Evolutionary conservation across 2,329 filamentous ascomycete genomes (phyloP).

Genomic region (Talaromyces sp.): DNA sequence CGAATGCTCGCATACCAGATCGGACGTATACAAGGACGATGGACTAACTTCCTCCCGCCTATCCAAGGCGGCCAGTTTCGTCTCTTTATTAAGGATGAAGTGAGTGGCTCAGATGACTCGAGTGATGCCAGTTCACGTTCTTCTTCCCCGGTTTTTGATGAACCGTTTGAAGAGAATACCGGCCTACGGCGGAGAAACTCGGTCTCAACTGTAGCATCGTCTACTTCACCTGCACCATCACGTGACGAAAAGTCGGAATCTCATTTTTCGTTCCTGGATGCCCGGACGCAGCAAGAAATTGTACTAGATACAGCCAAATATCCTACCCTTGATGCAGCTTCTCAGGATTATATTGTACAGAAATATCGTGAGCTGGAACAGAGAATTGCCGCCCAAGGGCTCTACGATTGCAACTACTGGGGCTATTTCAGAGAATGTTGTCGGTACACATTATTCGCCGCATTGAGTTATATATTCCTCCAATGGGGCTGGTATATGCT

Average conservation of each 20-base stretch:
- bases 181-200: conserved; percentile 37
- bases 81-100: conserved; percentile 43
- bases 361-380: conserved; percentile 80
- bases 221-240: conserved; percentile 27
- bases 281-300: conserved; percentile 70
- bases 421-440: conserved; percentile 71
- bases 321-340: conserved; percentile 68
- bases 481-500: conserved; percentile 62
- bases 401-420: conserved; percentile 80
- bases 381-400: conserved; percentile 66
- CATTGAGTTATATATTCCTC: conserved; percentile 59
- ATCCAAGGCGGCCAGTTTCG: conserved; percentile 85
- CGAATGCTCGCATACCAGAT: conserved; percentile 81
- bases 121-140: conserved; percentile 55
- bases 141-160: conserved; percentile 58
- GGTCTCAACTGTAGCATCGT: conserved; percentile 25
- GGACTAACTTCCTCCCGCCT: conserved; percentile 85
- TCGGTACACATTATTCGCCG: conserved; percentile 68
- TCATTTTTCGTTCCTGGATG: conserved; percentile 64
- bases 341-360: conserved; percentile 69
- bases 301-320: conserved; percentile 75
- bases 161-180: conserved; percentile 39
- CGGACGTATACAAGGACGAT: conserved; percentile 73
- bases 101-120: conserved; percentile 42
- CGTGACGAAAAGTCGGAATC: conserved; percentile 29